Base-by-base conservation (phyloP, 2,329 filamentous ascomycete species). In the Xylariaceae sp. region DNA sequence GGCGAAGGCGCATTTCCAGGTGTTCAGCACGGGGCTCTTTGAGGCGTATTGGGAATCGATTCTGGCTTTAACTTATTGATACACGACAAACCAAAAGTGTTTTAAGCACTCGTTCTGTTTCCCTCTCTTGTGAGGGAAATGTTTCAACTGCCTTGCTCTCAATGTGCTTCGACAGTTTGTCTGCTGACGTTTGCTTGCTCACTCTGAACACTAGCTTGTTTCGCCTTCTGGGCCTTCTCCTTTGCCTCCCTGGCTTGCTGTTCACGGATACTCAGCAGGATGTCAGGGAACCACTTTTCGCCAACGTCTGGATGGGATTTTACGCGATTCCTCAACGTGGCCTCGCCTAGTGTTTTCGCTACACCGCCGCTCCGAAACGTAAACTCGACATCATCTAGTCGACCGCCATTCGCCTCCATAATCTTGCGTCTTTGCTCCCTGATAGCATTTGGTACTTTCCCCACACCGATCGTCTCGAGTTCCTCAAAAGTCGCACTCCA, bases 251-350 rank as follows among this genome's bases (percentile, higher is more conserved):
- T 72, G 39, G 77, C 77, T 75, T 87, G 80, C 72, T 87, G 82
- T 67, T 81, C 81, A 55, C 81, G 79, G 55, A 88, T 83, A 61
- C 78, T 77, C 61, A 73, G 74, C 64, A 86, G 69, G 17, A 86
- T 81, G 49, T 88, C 84, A 2, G 87, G 87, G 70, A 88, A 90
- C 85, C 90, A 95, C 67, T 86, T 79, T 78, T 92, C 88, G 1
- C 89, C 90, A 1, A 96, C 91, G 72, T 95, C 91, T 2, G 88
- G 88, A 75, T 96, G 91, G 65, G 88, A 92, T 80, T 92, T 94
- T 66, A 95, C 81, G 11, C 91, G 77, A 74, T 95, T 96, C 75
- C 89, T 82, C 71, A 96, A 75, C 60, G 90, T 95, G 9, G 90
- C 91, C 78, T 95, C 90, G 3, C 91, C 90, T 7, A 95, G 75